phyloP scores from a whole-genome alignment of 2,329 filamentous ascomycete species.

The Microcyclospora tardicrescens region DNA sequence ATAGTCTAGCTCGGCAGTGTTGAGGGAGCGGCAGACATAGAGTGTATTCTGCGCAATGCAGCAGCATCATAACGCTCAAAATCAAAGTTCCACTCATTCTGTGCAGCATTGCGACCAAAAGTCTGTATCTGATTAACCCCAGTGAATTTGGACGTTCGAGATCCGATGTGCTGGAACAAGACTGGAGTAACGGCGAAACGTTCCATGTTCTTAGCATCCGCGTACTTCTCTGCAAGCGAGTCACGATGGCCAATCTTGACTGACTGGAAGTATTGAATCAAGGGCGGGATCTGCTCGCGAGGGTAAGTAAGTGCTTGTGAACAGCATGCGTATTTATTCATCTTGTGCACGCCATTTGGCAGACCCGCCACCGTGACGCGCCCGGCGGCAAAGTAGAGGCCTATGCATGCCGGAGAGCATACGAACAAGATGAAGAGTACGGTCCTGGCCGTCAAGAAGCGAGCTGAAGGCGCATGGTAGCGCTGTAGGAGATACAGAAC shows the following conservation, averaged over 20 bases:
- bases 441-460: conserved; percentile 1
- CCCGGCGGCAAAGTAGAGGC: conserved; percentile 30
- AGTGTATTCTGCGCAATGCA: conserved; percentile 7
- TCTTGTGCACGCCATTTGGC: conserved; percentile 25
- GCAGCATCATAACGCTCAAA: conserved; percentile 24
- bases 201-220: conserved; percentile 24
- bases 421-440: conserved; percentile 14
- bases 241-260: conserved; percentile 25
- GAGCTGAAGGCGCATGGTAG: background rate
- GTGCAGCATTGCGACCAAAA: conserved; percentile 19
- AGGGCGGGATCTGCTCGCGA: conserved; percentile 15
- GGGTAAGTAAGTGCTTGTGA: conserved; percentile 34
- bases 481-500: conserved; percentile 1
- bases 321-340: conserved; percentile 33
- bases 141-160: conserved; percentile 25
- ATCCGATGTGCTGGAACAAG: conserved; percentile 33
- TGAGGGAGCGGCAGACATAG: too few relatives aligned
- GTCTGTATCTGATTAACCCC: conserved; percentile 6
- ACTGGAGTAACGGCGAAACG: conserved; percentile 32
- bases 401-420: conserved; percentile 18
- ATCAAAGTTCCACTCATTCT: conserved; percentile 29
- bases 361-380: conserved; percentile 26
- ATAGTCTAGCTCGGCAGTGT: too few relatives aligned
- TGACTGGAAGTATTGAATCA: conserved; percentile 21
- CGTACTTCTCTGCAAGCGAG: conserved; percentile 30